Evolutionary conservation across 768 basidiomycete species (phyloP).

Genomic region (Pleurotus giganteus): DNA sequence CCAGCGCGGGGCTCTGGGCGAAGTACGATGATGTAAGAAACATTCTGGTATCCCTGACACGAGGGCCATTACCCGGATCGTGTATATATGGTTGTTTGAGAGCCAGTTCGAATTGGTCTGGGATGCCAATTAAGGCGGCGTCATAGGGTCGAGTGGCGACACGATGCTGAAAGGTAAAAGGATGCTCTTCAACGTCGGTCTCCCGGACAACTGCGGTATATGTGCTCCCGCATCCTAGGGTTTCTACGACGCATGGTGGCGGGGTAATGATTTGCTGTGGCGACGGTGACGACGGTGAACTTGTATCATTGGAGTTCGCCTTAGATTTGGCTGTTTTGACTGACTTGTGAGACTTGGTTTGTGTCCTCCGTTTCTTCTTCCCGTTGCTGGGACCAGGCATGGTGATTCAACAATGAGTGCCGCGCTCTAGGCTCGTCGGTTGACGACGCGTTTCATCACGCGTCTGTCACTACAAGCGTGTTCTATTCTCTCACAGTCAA

Average conservation of each 20-base stretch:
- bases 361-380: constrained; percentile 40
- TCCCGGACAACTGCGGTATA: not conserved
- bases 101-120: constrained; percentile 15
- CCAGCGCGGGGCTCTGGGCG: constrained; percentile 59
- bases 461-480: constrained; percentile 1
- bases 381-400: constrained; percentile 68
- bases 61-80: constrained; percentile 78
- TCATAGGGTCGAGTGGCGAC: not conserved
- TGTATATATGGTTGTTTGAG: constrained; percentile 60
- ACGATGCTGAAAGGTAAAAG: not conserved
- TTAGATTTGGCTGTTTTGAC: constrained; percentile 24
- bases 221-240: not conserved
- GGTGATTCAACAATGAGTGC: not conserved
- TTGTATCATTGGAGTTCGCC: not conserved
- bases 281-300: not conserved
- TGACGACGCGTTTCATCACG: not conserved
- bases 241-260: not conserved
- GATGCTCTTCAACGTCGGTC: not conserved
- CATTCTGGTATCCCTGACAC: constrained; percentile 62
- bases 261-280: not conserved
- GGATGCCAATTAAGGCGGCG: not conserved
- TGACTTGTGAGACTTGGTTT: constrained; percentile 22
- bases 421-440: not conserved
- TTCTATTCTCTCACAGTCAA: too few species aligned
- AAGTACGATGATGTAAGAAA: constrained; percentile 67